phyloP scores from a whole-genome alignment of 805 yeast species.

The Candida sonorensis region DNA sequence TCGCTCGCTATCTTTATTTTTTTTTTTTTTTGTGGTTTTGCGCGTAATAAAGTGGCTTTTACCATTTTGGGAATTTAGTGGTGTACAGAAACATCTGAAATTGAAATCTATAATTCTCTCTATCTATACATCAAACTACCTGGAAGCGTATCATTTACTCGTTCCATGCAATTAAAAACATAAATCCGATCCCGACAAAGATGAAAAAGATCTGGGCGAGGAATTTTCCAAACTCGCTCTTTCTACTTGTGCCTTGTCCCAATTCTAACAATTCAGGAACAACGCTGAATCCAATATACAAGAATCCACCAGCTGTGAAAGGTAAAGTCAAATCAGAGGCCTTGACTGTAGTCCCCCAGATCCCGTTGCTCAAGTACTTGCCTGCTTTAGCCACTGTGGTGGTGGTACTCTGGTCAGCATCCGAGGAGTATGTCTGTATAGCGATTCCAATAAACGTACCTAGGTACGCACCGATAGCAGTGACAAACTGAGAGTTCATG shows the following conservation, averaged over 20 bases:
- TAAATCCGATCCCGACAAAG: constrained; percentile 47
- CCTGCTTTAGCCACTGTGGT: background rate
- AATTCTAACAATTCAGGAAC: constrained; percentile 62
- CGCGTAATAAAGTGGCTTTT: background rate
- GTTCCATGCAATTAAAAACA: constrained; percentile 46
- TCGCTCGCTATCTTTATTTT: background rate
- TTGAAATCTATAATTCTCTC: no score
- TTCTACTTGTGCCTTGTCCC: constrained; percentile 28
- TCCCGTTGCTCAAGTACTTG: constrained; percentile 6
- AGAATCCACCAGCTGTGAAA: constrained; percentile 70
- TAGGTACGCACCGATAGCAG: constrained; percentile 56
- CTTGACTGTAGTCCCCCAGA: constrained; percentile 44
- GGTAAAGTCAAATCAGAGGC: constrained; percentile 53
- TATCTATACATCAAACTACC: background rate
- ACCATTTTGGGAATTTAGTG: constrained; percentile 1
- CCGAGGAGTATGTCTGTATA: constrained; percentile 32
- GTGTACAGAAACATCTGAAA: no score
- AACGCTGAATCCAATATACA: constrained; percentile 72
- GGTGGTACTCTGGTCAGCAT: constrained; percentile 1
- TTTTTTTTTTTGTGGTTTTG: background rate
- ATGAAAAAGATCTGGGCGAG: constrained; percentile 42
- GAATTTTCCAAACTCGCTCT: constrained; percentile 33
- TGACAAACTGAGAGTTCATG: constrained; percentile 57
- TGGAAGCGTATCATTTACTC: constrained; percentile 25
- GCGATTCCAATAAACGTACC: constrained; percentile 64